phyloP scores from a whole-genome alignment of 371 early-diverging fungal species.

The Cokeromyces recurvatus region DNA sequence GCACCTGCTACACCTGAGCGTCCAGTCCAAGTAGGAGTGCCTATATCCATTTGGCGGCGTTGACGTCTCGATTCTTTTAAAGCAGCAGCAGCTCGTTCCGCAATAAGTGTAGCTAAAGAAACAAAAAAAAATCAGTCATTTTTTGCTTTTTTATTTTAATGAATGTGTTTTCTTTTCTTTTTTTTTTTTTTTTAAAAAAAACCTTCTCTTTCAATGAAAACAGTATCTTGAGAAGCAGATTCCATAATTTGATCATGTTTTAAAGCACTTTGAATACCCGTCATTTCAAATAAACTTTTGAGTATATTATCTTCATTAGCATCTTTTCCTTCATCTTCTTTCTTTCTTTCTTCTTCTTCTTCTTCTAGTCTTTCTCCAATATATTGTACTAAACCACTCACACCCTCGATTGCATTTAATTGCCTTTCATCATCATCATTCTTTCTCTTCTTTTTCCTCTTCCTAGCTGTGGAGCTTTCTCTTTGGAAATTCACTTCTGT shows the following conservation, averaged over 20 bases:
- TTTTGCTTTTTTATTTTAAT: too few species aligned
- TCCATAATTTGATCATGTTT: conserved; percentile 86
- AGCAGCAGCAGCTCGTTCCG: conserved; percentile 52
- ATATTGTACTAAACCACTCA: conserved; percentile 53
- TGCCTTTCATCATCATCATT: conserved; percentile 34
- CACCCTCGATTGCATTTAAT: conserved; percentile 39
- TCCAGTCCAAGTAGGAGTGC: conserved; percentile 69
- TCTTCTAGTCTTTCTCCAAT: conserved; percentile 19
- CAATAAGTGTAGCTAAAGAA: conserved; percentile 43
- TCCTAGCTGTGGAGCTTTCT: conserved; percentile 8
- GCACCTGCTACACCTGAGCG: conserved; percentile 62
- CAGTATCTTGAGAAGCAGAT: conserved; percentile 56
- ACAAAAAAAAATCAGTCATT: too few species aligned
- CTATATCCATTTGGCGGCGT: conserved; percentile 29
- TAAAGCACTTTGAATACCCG: conserved; percentile 82
- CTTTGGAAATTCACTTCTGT: conserved; percentile 46
- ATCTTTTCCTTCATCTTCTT: conserved; percentile 8
- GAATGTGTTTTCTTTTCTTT: too few species aligned
- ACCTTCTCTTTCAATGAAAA: conserved; percentile 76
- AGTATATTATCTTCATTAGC: conserved; percentile 53
- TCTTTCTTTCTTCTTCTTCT: conserved; percentile 14
- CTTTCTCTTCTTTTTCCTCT: conserved; percentile 20
- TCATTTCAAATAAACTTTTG: conserved; percentile 69
- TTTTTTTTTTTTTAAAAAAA: too few species aligned
- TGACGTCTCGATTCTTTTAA: conserved; percentile 49